Base-by-base conservation (phyloP, 441 rosid species). In the Gossypium davidsonii region DNA sequence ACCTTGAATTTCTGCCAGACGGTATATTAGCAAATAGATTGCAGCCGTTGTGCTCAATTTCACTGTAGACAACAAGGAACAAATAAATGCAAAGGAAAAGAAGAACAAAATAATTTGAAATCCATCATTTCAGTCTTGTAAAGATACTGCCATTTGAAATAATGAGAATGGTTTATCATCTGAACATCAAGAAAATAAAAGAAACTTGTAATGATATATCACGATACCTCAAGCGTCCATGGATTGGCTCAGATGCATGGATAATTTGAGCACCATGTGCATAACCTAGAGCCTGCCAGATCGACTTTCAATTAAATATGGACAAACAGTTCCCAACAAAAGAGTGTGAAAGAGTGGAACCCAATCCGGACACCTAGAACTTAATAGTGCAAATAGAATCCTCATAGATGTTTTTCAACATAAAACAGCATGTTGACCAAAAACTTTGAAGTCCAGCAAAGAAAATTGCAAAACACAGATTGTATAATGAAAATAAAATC, bases 211-310 rank as follows among this genome's bases (percentile, higher is more conserved):
- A 49, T 20, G 23, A 69, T 65, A 76, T 76, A 72, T 28, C 67
- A 66, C 68, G 71, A 67, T 87, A 95, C 99, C 99, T 95, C 83
- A 91, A 80, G 17, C 96, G 95, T 73, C 98, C 99, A 78, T 95
- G 99, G 74, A 95, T 89, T 63, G 99, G 98, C 79, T 93, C 95
- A 23, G 91, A 73, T 69, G 98, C 99, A 71, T 91, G 99, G 73
- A 89, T 87, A 75, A 95, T 83, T 77, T 76, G 83, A 79, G 97
- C 99, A 58, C 97, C 98, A 74, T 95, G 92, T 39, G 84, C 96
- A 76, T 88, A 90, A 77, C 98, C 98, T 74, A 95, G 79, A 74
- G 99, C 98, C 99, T 95, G 84, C 72, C 59, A 83, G 67, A 69
- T 51, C 64, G 75, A 66, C 63, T 75, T 37, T 59, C 56, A 73